Base-by-base conservation (phyloP, 257 asterid species). In the Nicotiana otophora region DNA sequence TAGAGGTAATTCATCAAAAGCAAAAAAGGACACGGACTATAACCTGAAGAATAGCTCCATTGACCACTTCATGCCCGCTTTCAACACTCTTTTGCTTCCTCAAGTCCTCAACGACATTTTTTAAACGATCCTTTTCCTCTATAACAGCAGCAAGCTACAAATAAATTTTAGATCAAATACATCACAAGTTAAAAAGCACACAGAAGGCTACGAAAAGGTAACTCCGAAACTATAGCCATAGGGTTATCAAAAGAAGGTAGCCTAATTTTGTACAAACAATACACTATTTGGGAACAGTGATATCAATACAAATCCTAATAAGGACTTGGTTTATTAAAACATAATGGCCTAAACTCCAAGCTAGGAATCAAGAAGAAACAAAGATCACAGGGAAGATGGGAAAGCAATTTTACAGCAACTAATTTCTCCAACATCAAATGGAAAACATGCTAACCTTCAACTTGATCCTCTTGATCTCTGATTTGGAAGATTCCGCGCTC, bases 381-480 rank as follows among this genome's bases (percentile, higher is more conserved):
- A 34, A 48, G 39, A 51, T 33, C 62, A 1, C 9, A 16, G 8
- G 42, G 80, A 74, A 74, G 62, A 74, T 23, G 34, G 16, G 53
- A 74, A 46, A 74, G 26, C 63, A 75, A 51, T 16, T 75, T 26
- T 51, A 75, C 42, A 75, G 80, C 15, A 51, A 58, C 30, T 46
- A 19, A 68, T 34, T 4, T 26, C 20, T 54, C 70, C 54, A 48
- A 54, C 78, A 48, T 12, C 48, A 60, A 16, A 60, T 78, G 60
- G 26, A 31, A 17, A 46, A 42, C 68, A 78, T 58, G 86, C 97
- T 87, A 83, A 96, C 98, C 98, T 89, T 89, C 90, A 88, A 82
- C 88, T 91, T 92, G 79, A 93, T 91, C 91, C 97, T 89, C 91
- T 88, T 92, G 88, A 89, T 87, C 87, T 96, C 98, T 55, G 93